Base-by-base conservation (phyloP, 2,329 filamentous ascomycete genomes). In the Knufia petricola region DNA sequence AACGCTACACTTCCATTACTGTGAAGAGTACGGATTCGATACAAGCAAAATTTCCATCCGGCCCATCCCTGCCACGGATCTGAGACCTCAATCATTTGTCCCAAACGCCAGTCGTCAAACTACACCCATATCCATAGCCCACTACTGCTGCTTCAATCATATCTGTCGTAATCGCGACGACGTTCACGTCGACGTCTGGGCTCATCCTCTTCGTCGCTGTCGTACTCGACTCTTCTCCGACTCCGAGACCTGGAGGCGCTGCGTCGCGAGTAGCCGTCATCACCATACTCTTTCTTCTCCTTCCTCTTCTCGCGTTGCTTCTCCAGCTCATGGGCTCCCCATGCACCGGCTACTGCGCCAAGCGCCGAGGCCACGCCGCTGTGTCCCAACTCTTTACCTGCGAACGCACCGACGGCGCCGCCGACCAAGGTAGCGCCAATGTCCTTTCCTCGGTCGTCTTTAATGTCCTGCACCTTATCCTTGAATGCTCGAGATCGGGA, bases 371-470 rank as follows among this genome's bases (percentile, higher is more conserved):
- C 32, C 50, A 39, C 50, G 44, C 51, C 52, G 20, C 32, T 50
- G 31, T 58, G 54, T 20, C 55, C 55, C 20, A 58, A 34, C 40
- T 58, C 52, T 30, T 54, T 54, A 21, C 55, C 55, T 28, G 55
- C 55, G 49, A 50, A 53, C 52, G 45, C 65, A 41, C 66, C 66
- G 3, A 61, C 64, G 1, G 64, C 63, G 31, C 60, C 65, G 20
- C 67, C 67, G 24, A 66, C 42, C 8, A 67, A 50, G 2, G 65
- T 64, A 9, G 65, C 61, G 1, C 63, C 65, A 9, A 69, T 52
- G 15, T 63, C 62, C 37, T 60, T 65, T 19, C 66, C 64, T 7
- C 61, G 59, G 24, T 58, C 52, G 1, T 56, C 57, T 12, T 55
- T 39, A 17, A 56, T 52, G 23, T 53, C 50, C 8, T 47, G 10